Conservation (phyloP, 2,329 filamentous ascomycete genomes). For the Fusarium multiceps region DNA sequence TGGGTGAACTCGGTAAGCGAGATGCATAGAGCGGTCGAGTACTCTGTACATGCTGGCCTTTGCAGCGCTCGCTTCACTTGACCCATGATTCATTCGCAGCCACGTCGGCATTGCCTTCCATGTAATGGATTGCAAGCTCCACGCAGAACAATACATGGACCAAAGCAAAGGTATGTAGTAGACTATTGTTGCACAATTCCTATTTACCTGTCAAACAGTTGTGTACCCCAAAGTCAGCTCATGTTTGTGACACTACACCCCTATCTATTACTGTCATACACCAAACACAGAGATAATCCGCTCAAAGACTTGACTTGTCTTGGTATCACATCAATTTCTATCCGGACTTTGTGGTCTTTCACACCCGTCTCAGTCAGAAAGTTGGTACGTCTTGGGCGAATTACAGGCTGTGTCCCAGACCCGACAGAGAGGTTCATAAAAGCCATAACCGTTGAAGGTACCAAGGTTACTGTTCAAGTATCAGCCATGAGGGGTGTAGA, state of each 20-base stretch:
- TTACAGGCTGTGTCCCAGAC: neutral
- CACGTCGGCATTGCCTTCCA: neutral
- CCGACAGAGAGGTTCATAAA: neutral
- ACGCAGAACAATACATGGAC: neutral
- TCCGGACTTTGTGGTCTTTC: neutral
- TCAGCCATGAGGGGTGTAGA: neutral
- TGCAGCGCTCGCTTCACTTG: neutral
- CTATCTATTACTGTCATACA: slow-evolving; percentile 4
- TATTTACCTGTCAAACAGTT: neutral
- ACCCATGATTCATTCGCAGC: neutral
- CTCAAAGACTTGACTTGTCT: neutral
- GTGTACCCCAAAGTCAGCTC: slow-evolving; percentile 2
- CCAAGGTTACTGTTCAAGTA: neutral
- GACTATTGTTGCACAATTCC: neutral
- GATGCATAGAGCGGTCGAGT: neutral
- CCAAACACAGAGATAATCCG: neutral
- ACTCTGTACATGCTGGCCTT: neutral
- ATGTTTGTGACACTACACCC: neutral
- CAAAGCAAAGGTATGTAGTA: neutral
- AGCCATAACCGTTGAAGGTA: neutral
- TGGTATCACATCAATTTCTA: slow-evolving; percentile 20
- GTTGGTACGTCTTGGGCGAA: neutral
- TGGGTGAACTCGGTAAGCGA: neutral
- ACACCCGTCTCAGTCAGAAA: slow-evolving; percentile 27
- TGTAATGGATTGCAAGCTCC: neutral